phyloP scores from a whole-genome alignment of 805 yeast genomes.

The Candida boleticola region DNA sequence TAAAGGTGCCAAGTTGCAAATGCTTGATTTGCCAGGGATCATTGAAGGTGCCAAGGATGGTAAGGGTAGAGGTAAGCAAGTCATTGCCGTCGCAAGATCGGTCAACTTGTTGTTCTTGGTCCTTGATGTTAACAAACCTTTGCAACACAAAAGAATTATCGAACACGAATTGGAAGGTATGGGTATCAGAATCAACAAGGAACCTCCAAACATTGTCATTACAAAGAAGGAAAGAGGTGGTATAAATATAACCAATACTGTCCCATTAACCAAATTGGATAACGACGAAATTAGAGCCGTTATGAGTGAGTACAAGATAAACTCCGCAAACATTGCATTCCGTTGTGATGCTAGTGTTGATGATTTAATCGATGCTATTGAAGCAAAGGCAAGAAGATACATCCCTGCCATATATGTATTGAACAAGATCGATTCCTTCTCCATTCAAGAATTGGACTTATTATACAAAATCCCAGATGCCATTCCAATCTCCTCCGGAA shows the following conservation, averaged over 20 bases:
- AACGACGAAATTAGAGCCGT: conserved; percentile 94
- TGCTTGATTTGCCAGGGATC: conserved; percentile 89
- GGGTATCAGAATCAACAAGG: conserved; percentile 89
- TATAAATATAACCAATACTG: conserved; percentile 87
- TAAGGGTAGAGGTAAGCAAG: conserved; percentile 92
- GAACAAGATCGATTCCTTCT: conserved; percentile 93
- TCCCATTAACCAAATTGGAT: conserved; percentile 86
- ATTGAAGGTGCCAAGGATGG: conserved; percentile 92
- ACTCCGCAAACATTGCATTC: conserved; percentile 94
- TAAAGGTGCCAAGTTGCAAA: conserved; percentile 96
- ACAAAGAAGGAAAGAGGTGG: conserved; percentile 97
- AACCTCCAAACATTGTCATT: conserved; percentile 89
- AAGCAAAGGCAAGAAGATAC: conserved; percentile 85
- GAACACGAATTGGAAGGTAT: conserved; percentile 97
- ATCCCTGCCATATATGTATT: conserved; percentile 94
- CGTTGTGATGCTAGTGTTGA: conserved; percentile 98
- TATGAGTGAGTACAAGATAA: conserved; percentile 90
- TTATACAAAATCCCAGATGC: conserved; percentile 93
- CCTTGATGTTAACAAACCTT: conserved; percentile 92
- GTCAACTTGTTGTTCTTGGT: conserved; percentile 92
- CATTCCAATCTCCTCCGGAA: conserved; percentile 93
- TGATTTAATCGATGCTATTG: conserved; percentile 91
- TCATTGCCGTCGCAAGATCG: conserved; percentile 98
- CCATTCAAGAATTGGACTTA: conserved; percentile 88
- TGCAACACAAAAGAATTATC: conserved; percentile 89